Conservation (phyloP, 768 basidiomycete genomes). For the Tylopilus plumbeoviolaceoides region DNA sequence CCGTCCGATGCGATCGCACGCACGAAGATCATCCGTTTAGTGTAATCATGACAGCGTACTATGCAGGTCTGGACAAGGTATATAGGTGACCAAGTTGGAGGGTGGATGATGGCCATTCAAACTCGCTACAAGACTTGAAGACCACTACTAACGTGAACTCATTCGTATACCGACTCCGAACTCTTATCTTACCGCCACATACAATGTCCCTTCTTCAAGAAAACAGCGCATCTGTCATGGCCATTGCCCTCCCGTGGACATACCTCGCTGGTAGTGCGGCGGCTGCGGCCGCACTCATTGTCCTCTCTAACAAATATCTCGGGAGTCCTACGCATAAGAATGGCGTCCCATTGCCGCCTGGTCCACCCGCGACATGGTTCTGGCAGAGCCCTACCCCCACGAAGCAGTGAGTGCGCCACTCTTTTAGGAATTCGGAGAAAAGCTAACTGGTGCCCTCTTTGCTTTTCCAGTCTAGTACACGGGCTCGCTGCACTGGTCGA, state of each 20-base stretch:
- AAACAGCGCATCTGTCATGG: not conserved
- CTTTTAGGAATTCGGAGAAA: too few species aligned
- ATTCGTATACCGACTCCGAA: not conserved
- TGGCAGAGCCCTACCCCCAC: conserved; percentile 3
- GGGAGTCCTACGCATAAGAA: not conserved
- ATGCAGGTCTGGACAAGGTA: not conserved
- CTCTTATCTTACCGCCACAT: not conserved
- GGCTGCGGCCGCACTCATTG: not conserved
- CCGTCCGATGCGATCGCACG: not conserved
- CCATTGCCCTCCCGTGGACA: not conserved
- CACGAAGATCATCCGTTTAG: not conserved
- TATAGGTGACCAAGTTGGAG: not conserved
- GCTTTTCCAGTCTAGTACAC: conserved; percentile 1
- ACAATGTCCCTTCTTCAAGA: not conserved
- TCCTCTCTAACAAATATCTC: not conserved
- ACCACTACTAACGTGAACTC: not conserved
- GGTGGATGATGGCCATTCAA: not conserved
- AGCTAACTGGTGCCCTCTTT: too few species aligned
- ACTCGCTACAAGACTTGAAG: not conserved
- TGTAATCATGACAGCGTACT: not conserved
- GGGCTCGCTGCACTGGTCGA: conserved; percentile 48
- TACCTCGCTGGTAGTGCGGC: not conserved
- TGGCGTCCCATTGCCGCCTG: not conserved
- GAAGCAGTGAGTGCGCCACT: not conserved
- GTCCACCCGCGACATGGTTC: conserved; percentile 1